These are phyloP conservation scores for Corylus heterophylla DNA, from an alignment of 306 rosid species.

Conservation along the genomic window DNA sequence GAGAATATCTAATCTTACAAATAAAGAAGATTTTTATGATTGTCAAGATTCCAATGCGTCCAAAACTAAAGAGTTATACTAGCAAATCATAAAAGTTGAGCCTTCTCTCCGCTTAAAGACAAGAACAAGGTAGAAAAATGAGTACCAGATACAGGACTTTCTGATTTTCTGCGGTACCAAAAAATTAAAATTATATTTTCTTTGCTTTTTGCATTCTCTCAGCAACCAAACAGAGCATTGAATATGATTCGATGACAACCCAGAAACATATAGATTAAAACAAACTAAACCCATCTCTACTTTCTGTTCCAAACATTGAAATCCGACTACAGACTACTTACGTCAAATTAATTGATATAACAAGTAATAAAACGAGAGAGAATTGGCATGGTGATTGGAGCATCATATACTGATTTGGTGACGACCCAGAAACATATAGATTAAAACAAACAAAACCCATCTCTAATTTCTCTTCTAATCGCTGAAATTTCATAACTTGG, in stretches of 20 bases:
- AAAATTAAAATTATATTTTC: background rate
- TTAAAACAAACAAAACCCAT: constrained; percentile 13
- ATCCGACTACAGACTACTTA: background rate
- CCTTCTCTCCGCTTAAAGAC: background rate
- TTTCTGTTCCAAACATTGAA: background rate
- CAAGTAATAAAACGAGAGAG: background rate
- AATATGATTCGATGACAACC: constrained; percentile 10
- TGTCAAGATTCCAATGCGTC: no score
- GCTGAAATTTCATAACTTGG: background rate
- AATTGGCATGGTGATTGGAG: no score
- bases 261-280: constrained; percentile 9
- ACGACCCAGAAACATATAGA: constrained; percentile 13
- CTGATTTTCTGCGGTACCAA: background rate
- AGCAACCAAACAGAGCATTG: background rate
- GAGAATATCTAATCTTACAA: background rate
- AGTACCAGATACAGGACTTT: background rate
- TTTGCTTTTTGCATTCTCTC: background rate
- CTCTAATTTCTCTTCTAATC: background rate
- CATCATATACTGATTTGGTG: background rate
- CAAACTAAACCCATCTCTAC: constrained; percentile 1
- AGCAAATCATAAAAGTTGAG: background rate
- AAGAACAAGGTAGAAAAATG: background rate
- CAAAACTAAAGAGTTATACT: no score
- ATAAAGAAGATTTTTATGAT: no score
- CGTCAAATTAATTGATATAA: background rate